A percentile compares a stretch with the other conserved stretches of the same genome.
Evolutionary conservation across 2,329 filamentous ascomycete genomes (phyloP).

Genomic region (Aspergillus clavatus): DNA sequence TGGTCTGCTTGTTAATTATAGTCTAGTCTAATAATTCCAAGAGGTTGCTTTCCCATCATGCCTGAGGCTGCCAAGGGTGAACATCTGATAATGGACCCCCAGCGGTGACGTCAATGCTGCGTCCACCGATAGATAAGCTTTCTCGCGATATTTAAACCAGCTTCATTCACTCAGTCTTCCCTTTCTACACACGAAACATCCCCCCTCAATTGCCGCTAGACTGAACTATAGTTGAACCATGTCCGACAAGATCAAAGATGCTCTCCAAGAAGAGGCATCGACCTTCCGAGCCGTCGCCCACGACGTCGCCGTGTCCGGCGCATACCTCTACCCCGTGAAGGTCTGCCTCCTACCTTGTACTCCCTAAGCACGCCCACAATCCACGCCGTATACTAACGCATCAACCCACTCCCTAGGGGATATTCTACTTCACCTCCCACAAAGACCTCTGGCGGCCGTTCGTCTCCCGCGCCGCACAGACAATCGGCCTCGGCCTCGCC

Average conservation of each 20-base stretch:
- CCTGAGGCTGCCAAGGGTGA: too few species aligned
- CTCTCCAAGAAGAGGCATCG: constrained; percentile 64
- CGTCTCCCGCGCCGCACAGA: constrained; percentile 53
- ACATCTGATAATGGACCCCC: too few species aligned
- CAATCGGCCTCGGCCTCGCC: constrained; percentile 63
- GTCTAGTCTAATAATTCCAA: too few species aligned
- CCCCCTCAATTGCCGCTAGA: neutral
- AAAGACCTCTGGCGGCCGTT: constrained; percentile 57
- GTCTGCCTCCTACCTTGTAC: constrained; percentile 33
- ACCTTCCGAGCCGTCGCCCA: constrained; percentile 59
- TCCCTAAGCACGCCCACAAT: too few species aligned
- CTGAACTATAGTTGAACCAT: constrained; percentile 24
- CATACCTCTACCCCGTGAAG: constrained; percentile 83
- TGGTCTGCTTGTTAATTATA: too few species aligned
- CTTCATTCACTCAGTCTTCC: too few species aligned
- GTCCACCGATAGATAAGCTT: neutral
- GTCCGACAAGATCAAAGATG: constrained; percentile 52
- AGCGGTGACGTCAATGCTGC: neutral
- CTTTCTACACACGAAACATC: neutral
- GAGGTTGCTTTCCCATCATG: neutral
- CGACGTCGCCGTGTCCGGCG: constrained; percentile 67
- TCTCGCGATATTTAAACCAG: neutral
- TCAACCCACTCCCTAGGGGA: too few species aligned
- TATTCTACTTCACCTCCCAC: constrained; percentile 56
- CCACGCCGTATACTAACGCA: too few species aligned